These are phyloP conservation scores for Sanghuangporus sanghuang DNA, from an alignment of 1,284 basidiomycete species.

Conservation along the genomic window DNA sequence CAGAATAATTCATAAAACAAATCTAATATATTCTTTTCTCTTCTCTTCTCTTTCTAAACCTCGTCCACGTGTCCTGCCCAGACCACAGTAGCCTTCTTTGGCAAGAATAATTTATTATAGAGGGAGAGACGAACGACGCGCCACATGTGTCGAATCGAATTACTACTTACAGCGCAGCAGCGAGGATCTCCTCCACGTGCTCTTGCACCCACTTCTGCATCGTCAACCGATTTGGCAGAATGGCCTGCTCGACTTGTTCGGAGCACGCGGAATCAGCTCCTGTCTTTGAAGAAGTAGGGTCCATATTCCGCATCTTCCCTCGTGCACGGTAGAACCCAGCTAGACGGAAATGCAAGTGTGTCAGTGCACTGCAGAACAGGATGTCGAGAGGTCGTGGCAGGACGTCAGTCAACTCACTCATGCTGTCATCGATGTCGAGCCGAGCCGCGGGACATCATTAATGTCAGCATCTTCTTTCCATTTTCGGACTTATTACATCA, in stretches of 20 bases:
- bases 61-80: too few species aligned
- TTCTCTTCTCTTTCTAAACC: too few species aligned
- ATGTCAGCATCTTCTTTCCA: neutral
- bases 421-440: neutral
- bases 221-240: neutral
- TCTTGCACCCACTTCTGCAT: constrained; percentile 1
- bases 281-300: neutral
- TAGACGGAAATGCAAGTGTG: neutral
- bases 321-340: constrained; percentile 1
- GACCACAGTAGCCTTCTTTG: too few species aligned
- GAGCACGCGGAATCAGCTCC: neutral
- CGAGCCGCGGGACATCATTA: neutral
- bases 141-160: neutral
- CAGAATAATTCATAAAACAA: too few species aligned
- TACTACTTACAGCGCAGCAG: neutral
- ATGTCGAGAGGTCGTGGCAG: neutral
- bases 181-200: constrained; percentile 1
- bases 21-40: too few species aligned
- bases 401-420: neutral
- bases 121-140: neutral
- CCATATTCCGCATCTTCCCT: constrained; percentile 4
- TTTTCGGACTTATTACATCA: neutral
- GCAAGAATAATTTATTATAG: too few species aligned
- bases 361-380: too few species aligned
- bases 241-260: constrained; percentile 1